Evolutionary conservation across 345 rosid genomes (phyloP).

Genomic region (Lenwebbia sp.): DNA sequence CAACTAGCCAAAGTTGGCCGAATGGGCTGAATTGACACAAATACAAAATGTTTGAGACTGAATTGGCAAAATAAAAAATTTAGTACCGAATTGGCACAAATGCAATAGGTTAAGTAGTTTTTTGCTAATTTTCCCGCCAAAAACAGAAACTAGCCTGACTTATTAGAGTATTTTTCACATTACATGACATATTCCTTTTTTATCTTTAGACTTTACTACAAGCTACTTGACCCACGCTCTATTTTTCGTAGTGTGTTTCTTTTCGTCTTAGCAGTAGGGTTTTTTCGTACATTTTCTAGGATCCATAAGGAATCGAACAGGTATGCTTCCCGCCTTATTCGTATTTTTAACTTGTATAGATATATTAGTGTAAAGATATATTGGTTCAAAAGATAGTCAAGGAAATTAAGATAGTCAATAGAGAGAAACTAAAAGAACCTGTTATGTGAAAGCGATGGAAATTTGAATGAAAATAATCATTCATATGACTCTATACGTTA

Average conservation of each 20-base stretch:
- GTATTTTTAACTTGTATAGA: background rate
- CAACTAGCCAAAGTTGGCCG: too few species aligned
- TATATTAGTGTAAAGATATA: background rate
- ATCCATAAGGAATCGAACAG: background rate
- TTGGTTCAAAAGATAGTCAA: background rate
- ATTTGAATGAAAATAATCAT: background rate
- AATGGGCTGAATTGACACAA: too few species aligned
- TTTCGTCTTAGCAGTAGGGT: background rate
- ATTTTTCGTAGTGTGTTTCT: too few species aligned
- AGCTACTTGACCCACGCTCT: background rate
- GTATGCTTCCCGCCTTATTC: background rate
- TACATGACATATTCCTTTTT: background rate
- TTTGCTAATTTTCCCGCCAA: background rate
- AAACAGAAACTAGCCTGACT: background rate
- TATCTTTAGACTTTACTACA: background rate
- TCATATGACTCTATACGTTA: background rate
- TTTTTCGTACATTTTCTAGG: background rate
- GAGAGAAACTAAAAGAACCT: background rate
- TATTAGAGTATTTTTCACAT: too few species aligned
- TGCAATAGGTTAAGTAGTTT: too few species aligned
- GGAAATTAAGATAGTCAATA: background rate
- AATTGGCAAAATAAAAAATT: too few species aligned
- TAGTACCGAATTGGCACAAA: too few species aligned
- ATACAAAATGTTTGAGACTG: too few species aligned
- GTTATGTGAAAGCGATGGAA: background rate